These are phyloP conservation scores for Alternaria novae-zelandiae DNA, from an alignment of 2,329 filamentous ascomycete genomes.

Conservation along the genomic window DNA sequence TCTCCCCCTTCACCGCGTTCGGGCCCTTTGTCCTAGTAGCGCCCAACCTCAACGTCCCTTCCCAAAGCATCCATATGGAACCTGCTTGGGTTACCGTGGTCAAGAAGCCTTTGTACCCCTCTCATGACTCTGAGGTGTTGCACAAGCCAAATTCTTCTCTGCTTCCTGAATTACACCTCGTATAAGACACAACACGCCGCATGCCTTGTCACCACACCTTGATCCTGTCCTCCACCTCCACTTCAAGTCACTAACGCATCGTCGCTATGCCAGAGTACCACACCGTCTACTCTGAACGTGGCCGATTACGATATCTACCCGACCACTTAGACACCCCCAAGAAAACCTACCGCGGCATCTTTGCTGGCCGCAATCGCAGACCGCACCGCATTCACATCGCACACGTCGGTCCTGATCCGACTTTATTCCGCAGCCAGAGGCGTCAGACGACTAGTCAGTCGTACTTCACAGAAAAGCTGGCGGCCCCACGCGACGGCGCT, in stretches of 20 bases:
- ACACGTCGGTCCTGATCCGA: constrained; percentile 55
- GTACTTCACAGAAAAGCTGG: constrained; percentile 56
- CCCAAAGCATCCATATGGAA: constrained; percentile 40
- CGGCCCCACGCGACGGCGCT: constrained; percentile 56
- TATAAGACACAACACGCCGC: constrained; percentile 29
- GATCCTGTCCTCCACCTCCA: constrained; percentile 7
- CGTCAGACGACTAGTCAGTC: constrained; percentile 44
- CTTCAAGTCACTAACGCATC: constrained; percentile 38
- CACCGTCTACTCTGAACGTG: constrained; percentile 47
- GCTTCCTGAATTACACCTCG: constrained; percentile 17
- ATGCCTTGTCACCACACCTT: constrained; percentile 17
- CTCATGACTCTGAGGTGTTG: constrained; percentile 38
- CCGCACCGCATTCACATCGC: constrained; percentile 64
- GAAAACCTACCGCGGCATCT: constrained; percentile 44
- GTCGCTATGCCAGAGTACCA: constrained; percentile 49
- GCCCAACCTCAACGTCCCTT: constrained; percentile 31
- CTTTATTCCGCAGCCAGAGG: constrained; percentile 30
- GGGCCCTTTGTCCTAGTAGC: constrained; percentile 41
- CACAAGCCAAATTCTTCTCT: constrained; percentile 32
- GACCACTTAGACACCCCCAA: constrained; percentile 40
- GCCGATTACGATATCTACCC: constrained; percentile 48
- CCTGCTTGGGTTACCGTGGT: constrained; percentile 41
- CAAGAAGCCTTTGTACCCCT: constrained; percentile 43
- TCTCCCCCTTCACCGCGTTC: constrained; percentile 34
- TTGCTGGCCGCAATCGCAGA: constrained; percentile 59